Base-by-base conservation (phyloP, 306 rosid species). In the Geum urbanum region DNA sequence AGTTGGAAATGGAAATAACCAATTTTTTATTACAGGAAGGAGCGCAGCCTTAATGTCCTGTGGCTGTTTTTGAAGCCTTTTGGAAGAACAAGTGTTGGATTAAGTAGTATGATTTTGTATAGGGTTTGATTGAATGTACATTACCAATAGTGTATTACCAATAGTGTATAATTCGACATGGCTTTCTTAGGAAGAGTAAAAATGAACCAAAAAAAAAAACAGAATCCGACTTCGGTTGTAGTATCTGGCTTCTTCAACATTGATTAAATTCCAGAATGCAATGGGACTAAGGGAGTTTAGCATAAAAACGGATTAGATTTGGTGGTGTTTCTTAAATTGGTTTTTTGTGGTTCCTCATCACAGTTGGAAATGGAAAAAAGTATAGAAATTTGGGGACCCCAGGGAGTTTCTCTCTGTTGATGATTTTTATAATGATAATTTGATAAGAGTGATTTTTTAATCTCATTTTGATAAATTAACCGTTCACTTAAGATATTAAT, bases 51-150 rank as follows among this genome's bases (percentile, higher is more conserved):
- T 37, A 13, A 46, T 44, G 76, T 68, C 70, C 79, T 55, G 11
- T 43, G 76, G 84, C 72, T 79, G 59, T 73, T 72, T 41, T 76
- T 76, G 76, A 69, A 52, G 64, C 49, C 78, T 48, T 32, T 76
- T 52, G 66, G 60, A 61, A 45, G 77, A 69, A 70, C 43, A 2
- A 43, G 59, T 69, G 72, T 66, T 71, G 74, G 54, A 74, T 69
- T 10, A 24, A 62, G 73, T 77, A 67, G 18, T 78, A 84, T 81
- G 83, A 75, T 73, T 84, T 72, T 91, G 73, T 91, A 96, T 91
- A 89, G 88, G 78, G 75, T 83, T 81, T 76, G 58, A 74, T 83
- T 83, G 76, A 73, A 82, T 88, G 83, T 86, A 85, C 85, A 86
- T 83, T 63, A 32, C 37, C 37, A 32, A 32, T 32, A 32, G 37